Evolutionary conservation across 2,329 filamentous ascomycete genomes (phyloP), one percentile per base, ranked within the genome.

Genomic region (Aspergillus spinulosporus): DNA sequence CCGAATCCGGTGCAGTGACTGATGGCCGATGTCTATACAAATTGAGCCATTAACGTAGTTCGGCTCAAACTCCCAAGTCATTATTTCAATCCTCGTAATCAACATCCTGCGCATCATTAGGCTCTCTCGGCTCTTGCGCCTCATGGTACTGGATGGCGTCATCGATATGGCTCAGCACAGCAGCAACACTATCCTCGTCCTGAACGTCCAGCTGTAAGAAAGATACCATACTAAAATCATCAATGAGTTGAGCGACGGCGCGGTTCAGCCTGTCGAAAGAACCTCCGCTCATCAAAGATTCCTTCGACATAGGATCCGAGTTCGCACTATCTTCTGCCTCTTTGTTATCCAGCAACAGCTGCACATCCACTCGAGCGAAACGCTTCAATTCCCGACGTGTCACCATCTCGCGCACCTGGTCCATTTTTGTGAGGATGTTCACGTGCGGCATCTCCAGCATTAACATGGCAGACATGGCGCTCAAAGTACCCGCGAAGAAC

Each of bases 391-490:
- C 92, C 72, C 88, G 88, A 74, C 91, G 91, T 57, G 87, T 87
- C 28, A 97, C 84, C 74, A 94, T 90, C 39, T 90, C 91, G 72
- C 94, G 94, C 63, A 97, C 86, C 59, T 97, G 83, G 72, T 99
- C 94, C 92, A 97, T 97, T 78, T 99, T 99, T 70, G 89, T 95
- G 54, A 99, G 79, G 59, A 99, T 88, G 72, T 99, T 99, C 70
- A 99, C 86, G 71, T 99, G 94, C 3, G 94, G 94, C 62, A 97
- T 86, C 76, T 97, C 94, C 61, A 99, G 84, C 91, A 97, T 94
- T 68, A 99, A 86, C 94, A 99, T 99, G 62, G 94, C 92, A 68
- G 90, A 95, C 94, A 99, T 97, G 62, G 94, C 94, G 70, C 89
- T 94, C 58, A 99, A 80, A 0, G 94, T 96, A 9, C 94, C 94